Conservation (phyloP, 108 stramenopile species). For the Fragilariopsis cylindrus region DNA sequence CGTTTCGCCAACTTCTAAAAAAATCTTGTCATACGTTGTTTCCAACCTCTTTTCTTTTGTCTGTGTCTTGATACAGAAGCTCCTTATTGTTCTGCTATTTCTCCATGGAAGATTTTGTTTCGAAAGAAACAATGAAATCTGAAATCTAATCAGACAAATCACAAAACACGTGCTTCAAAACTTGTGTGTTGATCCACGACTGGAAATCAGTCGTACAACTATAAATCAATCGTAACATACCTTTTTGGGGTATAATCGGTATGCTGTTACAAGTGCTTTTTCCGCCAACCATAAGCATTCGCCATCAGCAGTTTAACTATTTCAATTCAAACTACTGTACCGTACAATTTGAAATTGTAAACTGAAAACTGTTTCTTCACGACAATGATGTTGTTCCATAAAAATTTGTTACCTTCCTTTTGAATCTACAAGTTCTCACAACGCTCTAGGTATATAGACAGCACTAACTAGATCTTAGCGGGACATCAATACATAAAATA, state of each 20-base stretch:
- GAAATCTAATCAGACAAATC: not conserved
- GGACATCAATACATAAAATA: no score
- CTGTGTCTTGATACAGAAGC: not conserved
- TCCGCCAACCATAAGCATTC: not conserved
- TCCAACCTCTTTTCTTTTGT: not conserved
- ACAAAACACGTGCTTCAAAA: not conserved
- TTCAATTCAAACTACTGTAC: not conserved
- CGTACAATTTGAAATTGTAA: no score
- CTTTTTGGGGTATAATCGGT: not conserved
- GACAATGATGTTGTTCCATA: no score
- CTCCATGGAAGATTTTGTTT: not conserved
- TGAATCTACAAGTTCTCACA: no score
- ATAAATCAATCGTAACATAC: not conserved
- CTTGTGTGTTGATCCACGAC: not conserved
- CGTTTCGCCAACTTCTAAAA: not conserved
- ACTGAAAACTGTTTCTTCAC: no score
- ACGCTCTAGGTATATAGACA: no score
- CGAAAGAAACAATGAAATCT: not conserved
- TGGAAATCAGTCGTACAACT: no score
- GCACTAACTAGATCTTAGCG: no score
- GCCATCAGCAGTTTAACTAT: not conserved
- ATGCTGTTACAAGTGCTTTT: not conserved
- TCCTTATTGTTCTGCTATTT: not conserved
- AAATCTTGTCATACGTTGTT: not conserved
- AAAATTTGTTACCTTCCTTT: no score